These are phyloP conservation scores for Rhodotorula graminis DNA, from an alignment of 768 basidiomycete genomes.

Conservation along the genomic window DNA sequence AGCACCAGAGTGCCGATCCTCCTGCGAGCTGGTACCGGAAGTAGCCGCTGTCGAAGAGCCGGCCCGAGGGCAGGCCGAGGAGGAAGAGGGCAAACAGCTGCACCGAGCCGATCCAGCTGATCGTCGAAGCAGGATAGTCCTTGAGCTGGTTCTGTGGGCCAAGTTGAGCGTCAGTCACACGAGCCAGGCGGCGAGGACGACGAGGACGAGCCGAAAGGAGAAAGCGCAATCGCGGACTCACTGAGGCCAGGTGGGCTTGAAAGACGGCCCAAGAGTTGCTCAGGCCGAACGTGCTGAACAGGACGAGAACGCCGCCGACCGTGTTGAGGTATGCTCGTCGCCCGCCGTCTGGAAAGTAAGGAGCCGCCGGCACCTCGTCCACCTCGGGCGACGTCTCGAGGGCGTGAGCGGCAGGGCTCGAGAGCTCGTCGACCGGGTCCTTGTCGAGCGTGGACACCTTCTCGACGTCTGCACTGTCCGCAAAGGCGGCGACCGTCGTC, in stretches of 20 bases:
- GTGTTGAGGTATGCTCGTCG: neutral
- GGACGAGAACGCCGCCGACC: constrained; percentile 5
- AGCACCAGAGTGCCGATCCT: constrained; percentile 7
- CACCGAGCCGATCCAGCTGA: constrained; percentile 47
- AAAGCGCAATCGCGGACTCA: constrained; percentile 28
- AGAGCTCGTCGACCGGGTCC: neutral
- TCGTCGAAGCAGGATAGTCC: constrained; percentile 42
- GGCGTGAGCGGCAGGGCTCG: too few species aligned
- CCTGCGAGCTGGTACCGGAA: constrained; percentile 17
- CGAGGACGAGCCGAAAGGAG: neutral
- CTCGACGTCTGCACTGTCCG: neutral
- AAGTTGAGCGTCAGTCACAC: too few species aligned
- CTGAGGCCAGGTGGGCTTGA: constrained; percentile 35
- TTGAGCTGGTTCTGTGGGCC: constrained; percentile 43
- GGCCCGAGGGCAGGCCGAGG: constrained; percentile 44
- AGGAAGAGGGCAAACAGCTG: constrained; percentile 46
- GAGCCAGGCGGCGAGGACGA: neutral
- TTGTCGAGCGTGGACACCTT: neutral
- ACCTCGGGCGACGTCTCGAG: too few species aligned
- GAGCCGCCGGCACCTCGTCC: constrained; percentile 2
- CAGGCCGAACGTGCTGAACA: constrained; percentile 18
- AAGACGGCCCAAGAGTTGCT: constrained; percentile 3
- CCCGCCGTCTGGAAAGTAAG: constrained; percentile 1
- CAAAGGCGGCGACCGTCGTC: neutral
- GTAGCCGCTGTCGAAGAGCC: constrained; percentile 47